These are phyloP conservation scores for Cercophora scortea DNA, from an alignment of 495 filamentous ascomycete species.

Conservation along the genomic window DNA sequence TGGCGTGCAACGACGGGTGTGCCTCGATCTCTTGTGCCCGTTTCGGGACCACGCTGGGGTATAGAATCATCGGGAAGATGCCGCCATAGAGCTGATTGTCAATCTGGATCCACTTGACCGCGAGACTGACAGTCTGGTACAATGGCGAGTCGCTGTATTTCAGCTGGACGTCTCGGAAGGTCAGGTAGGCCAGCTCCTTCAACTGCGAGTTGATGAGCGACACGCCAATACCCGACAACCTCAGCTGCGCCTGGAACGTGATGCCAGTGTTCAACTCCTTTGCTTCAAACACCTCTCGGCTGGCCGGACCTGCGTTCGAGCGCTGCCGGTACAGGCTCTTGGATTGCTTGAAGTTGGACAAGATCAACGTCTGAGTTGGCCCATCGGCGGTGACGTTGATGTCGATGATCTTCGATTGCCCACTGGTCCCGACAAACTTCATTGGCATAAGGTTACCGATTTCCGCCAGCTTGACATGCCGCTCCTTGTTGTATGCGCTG, in stretches of 20 bases:
- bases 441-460: slow-evolving; percentile 92
- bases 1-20: slow-evolving; percentile 87
- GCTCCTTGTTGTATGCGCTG: slow-evolving; percentile 66
- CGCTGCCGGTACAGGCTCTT: slow-evolving; percentile 93
- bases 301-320: slow-evolving; percentile 48
- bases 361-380: slow-evolving; percentile 84
- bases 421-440: slow-evolving; percentile 56
- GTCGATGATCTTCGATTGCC: slow-evolving; percentile 75
- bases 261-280: slow-evolving; percentile 81
- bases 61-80: slow-evolving; percentile 94
- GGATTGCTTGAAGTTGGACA: slow-evolving; percentile 90
- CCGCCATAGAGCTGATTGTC: slow-evolving; percentile 98
- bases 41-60: slow-evolving; percentile 98
- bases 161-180: slow-evolving; percentile 84
- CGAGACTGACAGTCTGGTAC: slow-evolving; percentile 81
- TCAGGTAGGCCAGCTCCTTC: slow-evolving; percentile 88
- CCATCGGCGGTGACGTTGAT: slow-evolving; percentile 93
- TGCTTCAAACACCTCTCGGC: slow-evolving; percentile 73
- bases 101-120: slow-evolving; percentile 97
- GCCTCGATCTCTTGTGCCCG: slow-evolving; percentile 94
- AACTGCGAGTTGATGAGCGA: slow-evolving; percentile 89
- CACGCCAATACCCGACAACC: slow-evolving; percentile 83
- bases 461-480: slow-evolving; percentile 88
- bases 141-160: slow-evolving; percentile 86
- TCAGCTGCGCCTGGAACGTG: slow-evolving; percentile 80